Conservation (phyloP, 305 asterid species). For the Fraxinus platypoda region DNA sequence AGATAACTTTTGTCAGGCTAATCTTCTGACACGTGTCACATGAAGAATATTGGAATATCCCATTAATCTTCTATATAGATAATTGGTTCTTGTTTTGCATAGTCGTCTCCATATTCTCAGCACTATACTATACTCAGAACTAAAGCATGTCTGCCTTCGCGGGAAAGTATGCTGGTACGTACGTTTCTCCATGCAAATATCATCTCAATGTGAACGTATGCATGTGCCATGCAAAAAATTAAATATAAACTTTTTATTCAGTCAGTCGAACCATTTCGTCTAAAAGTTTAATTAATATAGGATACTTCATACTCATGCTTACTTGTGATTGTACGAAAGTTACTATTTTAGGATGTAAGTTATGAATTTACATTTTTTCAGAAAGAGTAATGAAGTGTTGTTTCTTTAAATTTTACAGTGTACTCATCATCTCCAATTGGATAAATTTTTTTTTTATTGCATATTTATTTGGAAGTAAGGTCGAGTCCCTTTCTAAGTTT, state of each 20-base stretch:
- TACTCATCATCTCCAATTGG: background rate
- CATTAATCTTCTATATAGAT: slow-evolving; percentile 30
- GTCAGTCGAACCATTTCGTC: too few relatives aligned
- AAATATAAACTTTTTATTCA: background rate
- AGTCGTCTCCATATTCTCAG: slow-evolving; percentile 17
- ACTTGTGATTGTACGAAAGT: background rate
- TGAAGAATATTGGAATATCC: slow-evolving; percentile 33
- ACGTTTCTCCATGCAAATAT: background rate
- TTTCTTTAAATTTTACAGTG: background rate
- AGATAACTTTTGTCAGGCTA: slow-evolving; percentile 65
- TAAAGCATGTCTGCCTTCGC: slow-evolving; percentile 72
- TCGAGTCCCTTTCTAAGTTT: background rate
- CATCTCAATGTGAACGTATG: background rate
- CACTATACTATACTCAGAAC: slow-evolving; percentile 10
- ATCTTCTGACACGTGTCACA: slow-evolving; percentile 54
- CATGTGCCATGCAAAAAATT: background rate
- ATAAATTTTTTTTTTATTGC: too few relatives aligned
- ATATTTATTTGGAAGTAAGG: background rate
- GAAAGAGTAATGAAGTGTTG: background rate
- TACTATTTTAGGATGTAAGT: background rate
- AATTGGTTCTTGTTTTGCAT: slow-evolving; percentile 18
- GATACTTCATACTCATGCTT: background rate
- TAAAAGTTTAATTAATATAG: background rate
- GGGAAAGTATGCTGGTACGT: slow-evolving; percentile 75
- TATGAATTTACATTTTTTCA: too few relatives aligned